Conservation (phyloP, 2,329 filamentous ascomycete genomes). For the Diplodia intermedia region DNA sequence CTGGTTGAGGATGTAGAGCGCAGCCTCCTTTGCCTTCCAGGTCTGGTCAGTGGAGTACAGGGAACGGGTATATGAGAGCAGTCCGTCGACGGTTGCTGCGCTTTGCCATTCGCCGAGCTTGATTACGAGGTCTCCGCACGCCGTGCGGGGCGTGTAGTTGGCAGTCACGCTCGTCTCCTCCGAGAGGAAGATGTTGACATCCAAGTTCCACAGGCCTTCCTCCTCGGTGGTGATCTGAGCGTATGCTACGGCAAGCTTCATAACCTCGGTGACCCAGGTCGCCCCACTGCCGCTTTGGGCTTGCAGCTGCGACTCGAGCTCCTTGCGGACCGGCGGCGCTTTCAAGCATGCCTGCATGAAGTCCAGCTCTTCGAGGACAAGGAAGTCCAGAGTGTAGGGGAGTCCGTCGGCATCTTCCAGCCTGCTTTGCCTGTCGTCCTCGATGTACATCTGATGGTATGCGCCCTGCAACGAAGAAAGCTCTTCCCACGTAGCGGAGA, state of each 20-base stretch:
- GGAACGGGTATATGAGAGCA: constrained; percentile 76
- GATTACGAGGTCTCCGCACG: constrained; percentile 88
- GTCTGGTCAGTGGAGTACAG: constrained; percentile 67
- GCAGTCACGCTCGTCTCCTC: constrained; percentile 94
- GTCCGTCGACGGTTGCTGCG: constrained; percentile 75
- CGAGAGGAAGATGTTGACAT: constrained; percentile 92
- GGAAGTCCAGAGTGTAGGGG: constrained; percentile 93
- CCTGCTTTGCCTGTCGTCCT: constrained; percentile 83
- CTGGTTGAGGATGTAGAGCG: constrained; percentile 84
- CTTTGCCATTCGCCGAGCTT: constrained; percentile 92
- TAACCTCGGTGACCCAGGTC: constrained; percentile 85
- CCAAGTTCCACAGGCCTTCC: constrained; percentile 94
- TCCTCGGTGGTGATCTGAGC: constrained; percentile 91
- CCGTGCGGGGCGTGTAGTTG: constrained; percentile 94
- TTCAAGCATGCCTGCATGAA: constrained; percentile 91
- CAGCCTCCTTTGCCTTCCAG: constrained; percentile 77
- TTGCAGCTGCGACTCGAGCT: constrained; percentile 81
- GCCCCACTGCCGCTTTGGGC: constrained; percentile 63
- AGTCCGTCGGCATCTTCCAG: constrained; percentile 88
- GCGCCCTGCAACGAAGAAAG: constrained; percentile 73
- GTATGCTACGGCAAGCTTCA: constrained; percentile 84
- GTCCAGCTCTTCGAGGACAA: constrained; percentile 92
- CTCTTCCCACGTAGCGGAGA: constrained; percentile 89
- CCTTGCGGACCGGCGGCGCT: constrained; percentile 84
- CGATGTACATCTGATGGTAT: constrained; percentile 85